phyloP scores from a whole-genome alignment of 2,329 filamentous ascomycete species.

The Colletotrichum horii region DNA sequence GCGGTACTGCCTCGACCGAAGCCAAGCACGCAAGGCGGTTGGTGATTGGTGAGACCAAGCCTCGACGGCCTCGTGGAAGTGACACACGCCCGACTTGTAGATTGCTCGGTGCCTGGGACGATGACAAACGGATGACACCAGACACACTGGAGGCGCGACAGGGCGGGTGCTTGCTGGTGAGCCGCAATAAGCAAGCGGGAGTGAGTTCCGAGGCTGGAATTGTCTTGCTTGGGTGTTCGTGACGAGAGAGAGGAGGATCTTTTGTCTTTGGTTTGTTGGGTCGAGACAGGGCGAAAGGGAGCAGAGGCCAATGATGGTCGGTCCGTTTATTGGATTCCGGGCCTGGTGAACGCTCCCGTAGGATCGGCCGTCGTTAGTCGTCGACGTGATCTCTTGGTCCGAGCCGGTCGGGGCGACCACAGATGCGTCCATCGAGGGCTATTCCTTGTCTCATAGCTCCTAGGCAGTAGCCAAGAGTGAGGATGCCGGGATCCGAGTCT shows the following conservation, averaged over 20 bases:
- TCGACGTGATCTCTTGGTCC: background rate
- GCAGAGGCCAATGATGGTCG: background rate
- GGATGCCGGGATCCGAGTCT: background rate
- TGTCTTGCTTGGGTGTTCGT: background rate
- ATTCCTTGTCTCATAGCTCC: background rate
- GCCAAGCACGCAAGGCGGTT: background rate
- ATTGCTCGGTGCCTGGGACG: background rate
- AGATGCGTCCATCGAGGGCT: background rate
- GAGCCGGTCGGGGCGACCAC: background rate
- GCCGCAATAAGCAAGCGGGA: conserved; percentile 12
- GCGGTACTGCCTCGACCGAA: conserved; percentile 6
- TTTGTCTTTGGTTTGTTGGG: background rate
- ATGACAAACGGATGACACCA: background rate
- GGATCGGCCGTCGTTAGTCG: background rate
- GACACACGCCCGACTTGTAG: background rate
- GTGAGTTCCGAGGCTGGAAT: background rate
- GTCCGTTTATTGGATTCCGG: background rate
- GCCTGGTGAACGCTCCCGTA: background rate
- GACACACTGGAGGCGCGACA: background rate
- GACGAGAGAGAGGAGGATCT: background rate
- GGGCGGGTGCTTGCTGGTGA: background rate
- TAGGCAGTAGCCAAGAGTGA: background rate
- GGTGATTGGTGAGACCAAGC: background rate
- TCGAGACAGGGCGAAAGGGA: background rate
- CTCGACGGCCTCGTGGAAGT: background rate